Conservation (phyloP, 2,329 filamentous ascomycete genomes). For the Mycosphaerella sp. region DNA sequence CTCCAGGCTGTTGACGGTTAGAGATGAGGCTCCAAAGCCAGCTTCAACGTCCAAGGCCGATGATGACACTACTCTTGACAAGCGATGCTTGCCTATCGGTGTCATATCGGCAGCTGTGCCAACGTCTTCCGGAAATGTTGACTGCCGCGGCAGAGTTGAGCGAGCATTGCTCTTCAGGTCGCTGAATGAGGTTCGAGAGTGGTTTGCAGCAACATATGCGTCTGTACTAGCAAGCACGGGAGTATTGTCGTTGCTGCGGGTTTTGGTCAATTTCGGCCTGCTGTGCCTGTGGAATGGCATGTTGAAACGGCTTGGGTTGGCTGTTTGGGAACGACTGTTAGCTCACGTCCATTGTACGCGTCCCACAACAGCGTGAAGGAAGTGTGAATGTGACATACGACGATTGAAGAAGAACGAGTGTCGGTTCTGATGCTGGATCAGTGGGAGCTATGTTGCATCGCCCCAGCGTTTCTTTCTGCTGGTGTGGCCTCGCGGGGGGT, state of each 20-base stretch:
- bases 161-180: constrained; percentile 4
- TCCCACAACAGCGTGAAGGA: too few relatives aligned
- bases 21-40: constrained; percentile 8
- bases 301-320: background rate
- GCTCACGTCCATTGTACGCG: background rate
- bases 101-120: constrained; percentile 6
- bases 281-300: constrained; percentile 9
- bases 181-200: constrained; percentile 8
- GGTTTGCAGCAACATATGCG: constrained; percentile 1
- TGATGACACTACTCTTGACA: constrained; percentile 11
- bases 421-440: background rate
- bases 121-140: constrained; percentile 8
- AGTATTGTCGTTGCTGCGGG: constrained; percentile 8
- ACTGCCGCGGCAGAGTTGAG: constrained; percentile 11
- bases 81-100: constrained; percentile 3
- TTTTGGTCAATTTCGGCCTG: constrained; percentile 12
- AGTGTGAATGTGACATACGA: too few relatives aligned
- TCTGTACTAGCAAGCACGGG: constrained; percentile 1
- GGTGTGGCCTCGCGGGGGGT: background rate
- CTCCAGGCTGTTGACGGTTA: constrained; percentile 15
- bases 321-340: background rate
- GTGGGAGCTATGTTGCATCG: background rate
- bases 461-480: background rate
- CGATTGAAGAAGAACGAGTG: background rate
- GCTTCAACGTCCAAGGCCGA: constrained; percentile 10